phyloP scores from a whole-genome alignment of 257 asterid species.

The Nicotiana obtusifolia region DNA sequence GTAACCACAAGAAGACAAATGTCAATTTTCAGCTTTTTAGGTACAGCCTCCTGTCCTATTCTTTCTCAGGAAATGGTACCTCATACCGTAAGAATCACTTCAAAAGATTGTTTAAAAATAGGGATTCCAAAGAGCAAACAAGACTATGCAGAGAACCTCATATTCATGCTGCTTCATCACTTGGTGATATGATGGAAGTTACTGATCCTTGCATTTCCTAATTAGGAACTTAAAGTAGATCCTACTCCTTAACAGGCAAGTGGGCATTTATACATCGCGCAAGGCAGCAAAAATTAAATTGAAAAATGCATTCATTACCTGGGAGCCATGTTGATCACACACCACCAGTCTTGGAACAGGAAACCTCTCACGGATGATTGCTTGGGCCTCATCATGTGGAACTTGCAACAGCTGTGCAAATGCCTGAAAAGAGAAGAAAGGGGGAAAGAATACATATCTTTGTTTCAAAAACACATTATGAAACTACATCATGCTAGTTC shows the following conservation, averaged over 20 bases:
- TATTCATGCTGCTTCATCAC: no score
- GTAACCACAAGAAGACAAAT: no score
- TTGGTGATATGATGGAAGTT: no score
- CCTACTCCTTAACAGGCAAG: not conserved
- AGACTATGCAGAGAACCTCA: no score
- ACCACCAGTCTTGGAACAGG: constrained; percentile 95
- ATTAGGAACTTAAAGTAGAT: not conserved
- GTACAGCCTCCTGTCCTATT: no score
- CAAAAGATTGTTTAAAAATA: no score
- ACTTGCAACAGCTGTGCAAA: constrained; percentile 83
- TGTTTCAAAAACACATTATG: not conserved
- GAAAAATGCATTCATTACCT: constrained; percentile 38
- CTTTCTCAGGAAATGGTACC: no score
- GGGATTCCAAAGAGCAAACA: no score
- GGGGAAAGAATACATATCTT: not conserved
- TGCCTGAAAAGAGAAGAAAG: constrained; percentile 34
- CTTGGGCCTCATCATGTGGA: constrained; percentile 84
- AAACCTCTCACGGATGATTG: constrained; percentile 76
- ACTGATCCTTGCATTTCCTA: not conserved
- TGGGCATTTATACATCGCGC: not conserved
- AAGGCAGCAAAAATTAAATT: not conserved
- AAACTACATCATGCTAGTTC: not conserved
- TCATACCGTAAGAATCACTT: no score
- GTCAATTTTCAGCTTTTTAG: no score
- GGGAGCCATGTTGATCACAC: constrained; percentile 99